These are phyloP conservation scores for Kodamaea alishanica DNA, from an alignment of 1,139 yeast genomes.

Conservation along the genomic window DNA sequence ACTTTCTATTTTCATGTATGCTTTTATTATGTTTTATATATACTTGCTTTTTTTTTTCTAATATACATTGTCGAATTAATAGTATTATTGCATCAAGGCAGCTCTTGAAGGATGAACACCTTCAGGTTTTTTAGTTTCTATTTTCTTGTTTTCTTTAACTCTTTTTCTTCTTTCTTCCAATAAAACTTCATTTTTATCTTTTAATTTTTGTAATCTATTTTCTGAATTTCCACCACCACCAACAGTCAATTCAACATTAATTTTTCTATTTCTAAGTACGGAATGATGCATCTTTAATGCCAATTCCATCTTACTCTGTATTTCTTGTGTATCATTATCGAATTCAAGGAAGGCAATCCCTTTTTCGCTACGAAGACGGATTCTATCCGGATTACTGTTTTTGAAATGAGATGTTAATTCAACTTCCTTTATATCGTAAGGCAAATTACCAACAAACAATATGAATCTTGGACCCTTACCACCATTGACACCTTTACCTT, in stretches of 20 bases:
- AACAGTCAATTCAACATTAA: slow-evolving; percentile 92
- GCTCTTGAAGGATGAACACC: slow-evolving; percentile 63
- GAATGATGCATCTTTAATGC: slow-evolving; percentile 84
- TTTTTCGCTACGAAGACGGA: slow-evolving; percentile 76
- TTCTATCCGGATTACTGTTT: slow-evolving; percentile 64
- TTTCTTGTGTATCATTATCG: slow-evolving; percentile 56
- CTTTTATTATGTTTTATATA: slow-evolving; percentile 2
- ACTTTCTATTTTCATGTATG: slow-evolving; percentile 1
- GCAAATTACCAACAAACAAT: slow-evolving; percentile 88
- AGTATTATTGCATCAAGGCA: slow-evolving; percentile 29
- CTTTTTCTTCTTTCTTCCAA: slow-evolving; percentile 59
- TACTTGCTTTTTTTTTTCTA: slow-evolving; percentile 4
- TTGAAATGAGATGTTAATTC: slow-evolving; percentile 74
- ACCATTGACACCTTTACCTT: slow-evolving; percentile 52
- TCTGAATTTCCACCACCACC: slow-evolving; percentile 97
- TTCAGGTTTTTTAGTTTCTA: slow-evolving; percentile 16
- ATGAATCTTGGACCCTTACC: slow-evolving; percentile 69
- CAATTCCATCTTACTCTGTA: slow-evolving; percentile 74
- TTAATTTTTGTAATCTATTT: slow-evolving; percentile 64
- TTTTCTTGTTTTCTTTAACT: slow-evolving; percentile 21
- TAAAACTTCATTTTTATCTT: slow-evolving; percentile 72
- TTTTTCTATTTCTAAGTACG: slow-evolving; percentile 60
- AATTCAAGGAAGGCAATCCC: slow-evolving; percentile 95
- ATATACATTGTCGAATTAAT: slow-evolving; percentile 1
- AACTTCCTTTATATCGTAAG: slow-evolving; percentile 61